A percentile compares a stretch with the other conserved stretches of the same genome.
Evolutionary conservation across 148 eudicot species (phyloP).

Genomic region (Pouteria glomerata): DNA sequence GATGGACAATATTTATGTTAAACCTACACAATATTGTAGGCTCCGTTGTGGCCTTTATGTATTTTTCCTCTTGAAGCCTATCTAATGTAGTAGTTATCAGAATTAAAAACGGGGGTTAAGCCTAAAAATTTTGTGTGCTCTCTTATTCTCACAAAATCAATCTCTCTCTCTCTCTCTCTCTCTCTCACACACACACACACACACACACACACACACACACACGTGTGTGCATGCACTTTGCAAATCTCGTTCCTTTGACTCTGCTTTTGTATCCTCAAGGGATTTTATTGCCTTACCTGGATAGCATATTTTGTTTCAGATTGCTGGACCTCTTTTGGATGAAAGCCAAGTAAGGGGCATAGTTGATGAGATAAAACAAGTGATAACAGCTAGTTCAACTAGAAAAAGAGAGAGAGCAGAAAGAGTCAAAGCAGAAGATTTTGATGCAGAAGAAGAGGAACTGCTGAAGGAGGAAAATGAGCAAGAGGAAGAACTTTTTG

Average conservation of each 20-base stretch:
- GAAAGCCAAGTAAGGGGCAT: slow-evolving; percentile 72
- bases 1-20: not conserved
- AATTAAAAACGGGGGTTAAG: no score
- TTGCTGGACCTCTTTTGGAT: slow-evolving; percentile 63
- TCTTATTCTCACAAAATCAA: no score
- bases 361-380: slow-evolving; percentile 79
- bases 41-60: no score
- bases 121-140: no score
- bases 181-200: no score
- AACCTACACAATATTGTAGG: no score
- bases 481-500: slow-evolving; percentile 88
- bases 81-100: no score
- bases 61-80: no score
- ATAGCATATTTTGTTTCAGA: slow-evolving; percentile 27
- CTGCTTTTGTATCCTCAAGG: not conserved
- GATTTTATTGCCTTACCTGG: not conserved
- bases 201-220: no score
- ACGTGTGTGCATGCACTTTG: no score
- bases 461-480: slow-evolving; percentile 75
- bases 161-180: not conserved
- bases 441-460: slow-evolving; percentile 91
- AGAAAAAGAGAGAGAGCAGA: slow-evolving; percentile 72
- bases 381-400: slow-evolving; percentile 77
- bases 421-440: slow-evolving; percentile 84
- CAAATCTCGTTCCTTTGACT: not conserved